phyloP scores from a whole-genome alignment of 139 green algal species.

The Penium margaritaceum region DNA sequence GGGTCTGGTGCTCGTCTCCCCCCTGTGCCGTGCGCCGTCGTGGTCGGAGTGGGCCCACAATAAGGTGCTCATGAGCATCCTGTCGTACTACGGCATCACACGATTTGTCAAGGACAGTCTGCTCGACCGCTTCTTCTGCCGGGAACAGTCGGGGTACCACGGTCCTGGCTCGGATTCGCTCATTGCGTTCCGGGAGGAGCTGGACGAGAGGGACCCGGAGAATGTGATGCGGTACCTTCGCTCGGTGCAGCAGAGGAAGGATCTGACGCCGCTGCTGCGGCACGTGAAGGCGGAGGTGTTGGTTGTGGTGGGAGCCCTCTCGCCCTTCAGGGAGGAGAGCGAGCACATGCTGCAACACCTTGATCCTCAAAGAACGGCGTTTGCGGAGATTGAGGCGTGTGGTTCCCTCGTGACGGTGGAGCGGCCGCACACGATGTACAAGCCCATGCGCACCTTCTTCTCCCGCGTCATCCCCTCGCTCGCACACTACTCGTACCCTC shows the following conservation, averaged over 20 bases:
- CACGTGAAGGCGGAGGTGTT: neutral
- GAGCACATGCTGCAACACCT: neutral
- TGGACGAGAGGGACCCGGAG: constrained; percentile 1
- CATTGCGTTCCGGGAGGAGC: neutral
- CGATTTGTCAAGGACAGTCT: constrained; percentile 6
- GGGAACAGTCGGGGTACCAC: neutral
- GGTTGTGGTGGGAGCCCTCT: neutral
- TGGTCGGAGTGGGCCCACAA: constrained; percentile 14
- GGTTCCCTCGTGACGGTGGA: constrained; percentile 21
- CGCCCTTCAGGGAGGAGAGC: neutral
- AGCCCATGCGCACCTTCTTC: constrained; percentile 11
- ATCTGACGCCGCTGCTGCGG: constrained; percentile 1
- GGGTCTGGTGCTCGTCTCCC: constrained; percentile 17
- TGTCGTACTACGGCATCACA: neutral
- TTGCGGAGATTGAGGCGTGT: neutral
- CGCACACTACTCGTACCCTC: too few species aligned
- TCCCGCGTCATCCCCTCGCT: too few species aligned
- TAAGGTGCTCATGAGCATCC: constrained; percentile 8
- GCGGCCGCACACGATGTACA: constrained; percentile 18
- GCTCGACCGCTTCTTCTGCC: constrained; percentile 16
- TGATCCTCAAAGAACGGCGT: neutral
- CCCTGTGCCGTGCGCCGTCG: constrained; percentile 4
- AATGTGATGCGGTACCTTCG: constrained; percentile 4
- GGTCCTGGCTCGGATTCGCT: neutral
- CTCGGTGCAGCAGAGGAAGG: neutral